Evolutionary conservation across 164 flowering plant genomes (phyloP).

Genomic region (Houttuynia cordata): DNA sequence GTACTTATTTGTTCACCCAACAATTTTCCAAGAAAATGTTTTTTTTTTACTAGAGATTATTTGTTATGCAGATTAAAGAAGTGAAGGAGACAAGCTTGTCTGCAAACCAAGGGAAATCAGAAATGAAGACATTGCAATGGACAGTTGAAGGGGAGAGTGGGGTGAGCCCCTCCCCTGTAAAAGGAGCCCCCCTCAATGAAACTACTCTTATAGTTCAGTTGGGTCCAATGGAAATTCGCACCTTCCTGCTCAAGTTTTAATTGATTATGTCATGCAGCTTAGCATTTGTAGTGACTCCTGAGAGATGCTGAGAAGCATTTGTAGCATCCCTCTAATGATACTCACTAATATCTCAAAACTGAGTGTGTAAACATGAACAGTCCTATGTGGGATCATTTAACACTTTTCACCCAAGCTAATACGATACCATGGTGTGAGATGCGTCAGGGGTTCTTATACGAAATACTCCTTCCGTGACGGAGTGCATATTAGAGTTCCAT

Average conservation of each 20-base stretch:
- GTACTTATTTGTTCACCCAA: not conserved
- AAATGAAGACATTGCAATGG: constrained; percentile 61
- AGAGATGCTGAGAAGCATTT: not conserved
- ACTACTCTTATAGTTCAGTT: constrained; percentile 62
- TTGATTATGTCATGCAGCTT: not conserved
- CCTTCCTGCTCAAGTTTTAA: constrained; percentile 53
- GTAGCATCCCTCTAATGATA: not conserved
- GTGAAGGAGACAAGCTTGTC: constrained; percentile 63
- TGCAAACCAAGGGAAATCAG: constrained; percentile 66
- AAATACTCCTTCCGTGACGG: no score
- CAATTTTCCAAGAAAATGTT: not conserved
- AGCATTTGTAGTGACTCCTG: not conserved
- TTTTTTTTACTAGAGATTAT: not conserved
- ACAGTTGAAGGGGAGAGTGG: constrained; percentile 44
- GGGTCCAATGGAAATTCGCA: constrained; percentile 92
- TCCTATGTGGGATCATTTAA: no score
- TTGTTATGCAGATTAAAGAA: constrained; percentile 42
- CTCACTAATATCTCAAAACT: not conserved
- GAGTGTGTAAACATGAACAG: not conserved
- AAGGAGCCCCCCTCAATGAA: constrained; percentile 49
- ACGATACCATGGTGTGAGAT: no score
- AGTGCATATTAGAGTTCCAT: no score
- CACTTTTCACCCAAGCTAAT: no score
- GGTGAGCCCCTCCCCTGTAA: constrained; percentile 11
- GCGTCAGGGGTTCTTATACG: no score